Conservation (phyloP, 106 monocot genomes). For the Platanthera zijinensis region DNA sequence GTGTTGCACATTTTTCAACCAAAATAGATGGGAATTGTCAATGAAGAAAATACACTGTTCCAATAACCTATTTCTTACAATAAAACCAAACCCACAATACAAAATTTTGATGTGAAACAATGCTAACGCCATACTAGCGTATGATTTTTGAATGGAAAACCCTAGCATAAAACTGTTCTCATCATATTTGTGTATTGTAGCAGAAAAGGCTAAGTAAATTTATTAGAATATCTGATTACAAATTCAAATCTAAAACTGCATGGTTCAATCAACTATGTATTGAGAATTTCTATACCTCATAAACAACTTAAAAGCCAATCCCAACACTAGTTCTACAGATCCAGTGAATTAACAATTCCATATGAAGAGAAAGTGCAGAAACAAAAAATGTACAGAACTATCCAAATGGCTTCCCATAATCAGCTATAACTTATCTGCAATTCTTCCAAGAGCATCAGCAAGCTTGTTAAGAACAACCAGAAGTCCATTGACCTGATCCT, state of each 20-base stretch:
- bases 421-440: slow-evolving; percentile 23
- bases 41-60: too few relatives aligned
- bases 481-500: slow-evolving; percentile 13
- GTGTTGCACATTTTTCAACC: too few relatives aligned
- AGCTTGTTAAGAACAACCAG: slow-evolving; percentile 17
- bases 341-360: neutral
- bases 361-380: neutral
- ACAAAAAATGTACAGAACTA: neutral
- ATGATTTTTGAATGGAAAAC: too few relatives aligned
- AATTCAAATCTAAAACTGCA: slow-evolving; percentile 4
- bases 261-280: slow-evolving; percentile 4
- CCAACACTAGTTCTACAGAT: neutral
- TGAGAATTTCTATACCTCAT: neutral
- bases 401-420: neutral
- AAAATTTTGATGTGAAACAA: too few relatives aligned
- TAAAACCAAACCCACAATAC: too few relatives aligned
- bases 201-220: too few relatives aligned
- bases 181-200: too few relatives aligned
- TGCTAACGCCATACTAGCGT: too few relatives aligned
- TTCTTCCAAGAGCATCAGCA: slow-evolving; percentile 22
- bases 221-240: neutral
- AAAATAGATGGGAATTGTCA: too few relatives aligned
- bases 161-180: too few relatives aligned
- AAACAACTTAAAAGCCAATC: neutral
- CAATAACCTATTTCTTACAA: too few relatives aligned